Conservation (phyloP, 176 grass and related monocot genomes). For the Carex pumila region DNA sequence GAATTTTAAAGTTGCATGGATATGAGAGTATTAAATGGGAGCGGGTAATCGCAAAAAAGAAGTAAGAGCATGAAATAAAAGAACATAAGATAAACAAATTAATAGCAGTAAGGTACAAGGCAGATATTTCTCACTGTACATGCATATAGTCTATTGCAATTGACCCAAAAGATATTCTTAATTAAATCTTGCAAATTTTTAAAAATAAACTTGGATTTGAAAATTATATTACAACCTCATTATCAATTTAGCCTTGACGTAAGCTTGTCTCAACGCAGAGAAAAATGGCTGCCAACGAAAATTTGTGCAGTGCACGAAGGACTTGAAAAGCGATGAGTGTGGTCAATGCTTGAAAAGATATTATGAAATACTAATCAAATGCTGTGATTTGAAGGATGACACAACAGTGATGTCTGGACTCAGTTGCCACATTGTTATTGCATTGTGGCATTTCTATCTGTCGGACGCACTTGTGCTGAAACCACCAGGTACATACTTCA, state of each 20-base stretch:
- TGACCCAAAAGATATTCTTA: no score
- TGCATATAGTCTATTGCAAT: no score
- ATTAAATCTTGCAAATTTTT: no score
- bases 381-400: not conserved
- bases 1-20: not conserved
- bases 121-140: no score
- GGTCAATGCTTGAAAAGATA: not conserved
- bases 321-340: not conserved
- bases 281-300: not conserved
- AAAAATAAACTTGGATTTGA: not conserved
- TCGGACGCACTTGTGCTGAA: not conserved
- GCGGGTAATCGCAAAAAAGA: no score
- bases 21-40: no score
- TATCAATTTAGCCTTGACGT: not conserved
- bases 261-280: not conserved
- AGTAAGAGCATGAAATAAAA: no score
- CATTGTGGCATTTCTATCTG: not conserved
- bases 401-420: not conserved
- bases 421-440: not conserved
- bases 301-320: not conserved
- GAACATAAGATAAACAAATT: no score
- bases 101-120: no score
- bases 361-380: not conserved
- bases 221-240: not conserved
- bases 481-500: not conserved